These are phyloP conservation scores for Zygosaccharomyces pseudorouxii DNA, from an alignment of 805 yeast species.

Conservation along the genomic window DNA sequence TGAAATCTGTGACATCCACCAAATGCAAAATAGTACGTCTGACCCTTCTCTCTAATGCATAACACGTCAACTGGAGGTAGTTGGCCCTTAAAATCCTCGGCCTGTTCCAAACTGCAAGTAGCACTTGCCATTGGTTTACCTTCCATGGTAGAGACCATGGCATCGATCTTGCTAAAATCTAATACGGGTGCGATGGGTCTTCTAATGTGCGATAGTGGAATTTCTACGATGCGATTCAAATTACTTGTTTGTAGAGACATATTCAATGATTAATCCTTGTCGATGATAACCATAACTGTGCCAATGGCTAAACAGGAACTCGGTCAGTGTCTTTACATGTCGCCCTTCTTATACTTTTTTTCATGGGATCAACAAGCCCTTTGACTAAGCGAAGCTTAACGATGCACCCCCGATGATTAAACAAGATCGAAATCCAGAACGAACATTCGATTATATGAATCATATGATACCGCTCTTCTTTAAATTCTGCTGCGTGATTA, in stretches of 20 bases:
- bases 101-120: constrained; percentile 48
- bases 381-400: not conserved
- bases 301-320: not conserved
- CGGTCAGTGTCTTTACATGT: not conserved
- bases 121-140: constrained; percentile 61
- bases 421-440: not conserved
- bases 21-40: constrained; percentile 67
- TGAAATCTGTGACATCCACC: constrained; percentile 91
- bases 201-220: constrained; percentile 63
- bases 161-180: constrained; percentile 65
- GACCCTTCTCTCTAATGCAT: constrained; percentile 58
- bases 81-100: constrained; percentile 45
- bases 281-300: no score
- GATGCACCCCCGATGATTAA: constrained; percentile 1
- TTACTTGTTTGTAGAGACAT: constrained; percentile 70
- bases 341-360: constrained; percentile 6
- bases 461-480: constrained; percentile 70
- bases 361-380: not conserved
- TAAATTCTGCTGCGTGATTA: constrained; percentile 78
- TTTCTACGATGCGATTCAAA: constrained; percentile 46
- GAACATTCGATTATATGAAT: not conserved
- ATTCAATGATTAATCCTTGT: constrained; percentile 1
- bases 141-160: constrained; percentile 69
- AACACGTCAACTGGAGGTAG: constrained; percentile 81
- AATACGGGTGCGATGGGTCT: constrained; percentile 86